phyloP scores from a whole-genome alignment of 1,284 basidiomycete genomes.

The Omphalotus olearius region DNA sequence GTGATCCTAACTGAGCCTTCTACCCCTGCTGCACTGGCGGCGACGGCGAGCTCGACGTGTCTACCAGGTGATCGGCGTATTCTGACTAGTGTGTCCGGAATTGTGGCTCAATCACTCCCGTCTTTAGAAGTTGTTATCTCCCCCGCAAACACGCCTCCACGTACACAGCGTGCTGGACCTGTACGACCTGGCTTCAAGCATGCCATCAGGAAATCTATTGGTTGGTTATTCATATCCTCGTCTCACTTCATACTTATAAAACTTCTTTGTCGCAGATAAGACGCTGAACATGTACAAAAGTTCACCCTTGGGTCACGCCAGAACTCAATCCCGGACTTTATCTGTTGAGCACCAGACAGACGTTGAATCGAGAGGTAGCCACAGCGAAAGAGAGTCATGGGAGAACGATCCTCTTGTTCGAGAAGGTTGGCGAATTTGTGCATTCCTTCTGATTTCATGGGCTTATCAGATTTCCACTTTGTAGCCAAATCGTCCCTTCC shows the following conservation, averaged over 20 bases:
- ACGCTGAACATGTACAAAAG: conserved; percentile 54
- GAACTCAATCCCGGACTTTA: conserved; percentile 31
- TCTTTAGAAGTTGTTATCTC: too few species aligned
- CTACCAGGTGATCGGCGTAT: conserved; percentile 3
- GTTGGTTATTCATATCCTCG: conserved; percentile 30
- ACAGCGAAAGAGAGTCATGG: conserved; percentile 39
- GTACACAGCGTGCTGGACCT: neutral
- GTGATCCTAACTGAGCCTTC: conserved; percentile 1
- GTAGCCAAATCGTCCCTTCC: conserved; percentile 46
- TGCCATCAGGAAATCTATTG: conserved; percentile 65
- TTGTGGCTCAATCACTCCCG: too few species aligned
- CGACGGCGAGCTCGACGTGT: conserved; percentile 3
- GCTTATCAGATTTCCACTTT: neutral
- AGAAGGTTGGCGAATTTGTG: conserved; percentile 30
- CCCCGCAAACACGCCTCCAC: too few species aligned
- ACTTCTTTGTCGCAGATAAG: conserved; percentile 36
- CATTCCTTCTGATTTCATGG: neutral
- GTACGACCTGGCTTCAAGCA: conserved; percentile 32
- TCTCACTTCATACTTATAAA: conserved; percentile 2
- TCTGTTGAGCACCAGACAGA: conserved; percentile 31
- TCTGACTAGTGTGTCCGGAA: neutral
- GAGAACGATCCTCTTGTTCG: conserved; percentile 40
- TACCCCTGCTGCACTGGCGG: neutral
- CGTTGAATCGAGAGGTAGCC: conserved; percentile 18
- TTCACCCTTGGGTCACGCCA: conserved; percentile 37